Base-by-base conservation (phyloP, 2,329 filamentous ascomycete genomes). In the Colletotrichum higginsianum region DNA sequence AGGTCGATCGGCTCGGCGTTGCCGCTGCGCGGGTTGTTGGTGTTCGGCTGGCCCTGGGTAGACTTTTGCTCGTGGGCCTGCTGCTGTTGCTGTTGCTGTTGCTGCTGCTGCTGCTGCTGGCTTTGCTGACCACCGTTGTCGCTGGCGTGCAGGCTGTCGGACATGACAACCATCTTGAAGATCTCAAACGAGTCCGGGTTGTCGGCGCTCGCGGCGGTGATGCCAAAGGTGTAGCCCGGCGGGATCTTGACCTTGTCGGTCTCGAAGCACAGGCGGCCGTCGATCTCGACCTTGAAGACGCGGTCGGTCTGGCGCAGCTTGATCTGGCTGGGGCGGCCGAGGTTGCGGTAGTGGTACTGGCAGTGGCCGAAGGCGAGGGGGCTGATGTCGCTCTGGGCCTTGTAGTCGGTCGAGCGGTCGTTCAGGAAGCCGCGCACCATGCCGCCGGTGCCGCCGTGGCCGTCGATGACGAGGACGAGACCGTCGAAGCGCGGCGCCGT, bases 181-280 rank as follows among this genome's bases (percentile, higher is more conserved):
- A 98, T 82, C 82, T 99, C 96, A 78, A 98, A 97, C 6, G 94
- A 97, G 83, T 99, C 96, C 0, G 96, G 95, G 77, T 91, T 95
- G 75, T 98, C 96, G 40, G 94, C 93, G 3, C 94, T 96, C 18
- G 94, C 93, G 52, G 96, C 96, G 15, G 93, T 94, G 76, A 99
- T 85, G 77, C 96, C 96, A 75, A 98, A 94, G 80, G 89, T 89
- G 84, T 98, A 97, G 75, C 94, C 94, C 2, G 87, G 77, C 3
- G 96, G 96, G 30, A 99, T 88, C 73, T 86, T 86, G 77, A 98
- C 88, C 85, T 94, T 93, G 81, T 91, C 85, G 63, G 91, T 96
- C 79, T 94, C 90, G 84, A 99, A 98, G 85, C 96, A 99, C 50
- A 89, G 84, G 64, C 88, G 86, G 71, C 92, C 92, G 79, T 98